Evolutionary conservation across 192 early-diverging fungal species (phyloP), one percentile per base, ranked within the genome.

Genomic region (Linnemannia zychae): DNA sequence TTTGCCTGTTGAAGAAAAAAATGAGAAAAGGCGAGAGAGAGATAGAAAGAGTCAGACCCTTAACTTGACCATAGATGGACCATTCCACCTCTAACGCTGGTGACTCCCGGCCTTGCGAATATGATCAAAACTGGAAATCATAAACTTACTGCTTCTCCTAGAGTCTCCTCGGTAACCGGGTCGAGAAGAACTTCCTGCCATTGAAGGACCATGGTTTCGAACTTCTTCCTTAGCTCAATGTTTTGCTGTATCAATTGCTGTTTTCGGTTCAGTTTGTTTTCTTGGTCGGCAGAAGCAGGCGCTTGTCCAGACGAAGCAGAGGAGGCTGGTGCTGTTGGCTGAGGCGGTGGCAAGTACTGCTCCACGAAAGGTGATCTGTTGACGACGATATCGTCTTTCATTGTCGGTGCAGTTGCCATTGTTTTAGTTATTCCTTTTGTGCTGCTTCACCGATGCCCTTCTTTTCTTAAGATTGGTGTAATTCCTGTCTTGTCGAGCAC

Each of bases 181-280:
- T 93, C 91, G 74, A 82, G 90, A 1, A 91, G 71, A 1, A 76
- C 79, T 72, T 88, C 78, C 53, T 91, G 88, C 91, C 87, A 88
- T 67, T 84, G 74, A 74, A 90, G 80, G 7, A 83, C 89, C 74
- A 89, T 79, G 17, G 63, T 72, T 70, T 89, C 85, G 72, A 78
- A 89, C 60, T 77, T 77, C 37, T 76, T 77, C 33, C 78, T 81
- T 15, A 71, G 28, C 22, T 84, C 85, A 22, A 87, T 77, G n/a
- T 77, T 87, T 13, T 87, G 65, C 50, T 81, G 76, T 4, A 89
- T 7, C 1, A 85, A 48, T 15, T 68, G 57, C 33, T 85, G 83
- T 37, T 85, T 85, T 37, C 47, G 63, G 37, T 74, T 85, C 17
- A 79, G 40, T 9, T 71, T 66, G 24, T 60, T 67, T 48, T 63